Conservation (phyloP, 139 green algal species). For the Chlorella sorokiniana region DNA sequence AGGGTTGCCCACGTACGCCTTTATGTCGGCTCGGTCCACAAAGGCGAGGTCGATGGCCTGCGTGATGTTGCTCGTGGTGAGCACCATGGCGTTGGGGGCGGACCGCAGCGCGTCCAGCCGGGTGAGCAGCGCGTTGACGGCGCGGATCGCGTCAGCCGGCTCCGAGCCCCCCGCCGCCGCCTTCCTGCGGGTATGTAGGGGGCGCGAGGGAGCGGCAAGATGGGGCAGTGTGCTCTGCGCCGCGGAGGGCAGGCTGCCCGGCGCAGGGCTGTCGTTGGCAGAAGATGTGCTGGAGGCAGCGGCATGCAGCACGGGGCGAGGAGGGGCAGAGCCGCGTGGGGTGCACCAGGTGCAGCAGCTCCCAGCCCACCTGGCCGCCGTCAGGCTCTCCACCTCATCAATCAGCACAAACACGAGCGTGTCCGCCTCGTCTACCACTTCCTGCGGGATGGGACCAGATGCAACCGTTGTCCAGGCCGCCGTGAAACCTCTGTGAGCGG, state of each 20-base stretch:
- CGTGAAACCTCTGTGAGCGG: no score
- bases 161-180: conserved; percentile 76
- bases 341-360: not conserved
- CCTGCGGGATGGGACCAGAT: conserved; percentile 21
- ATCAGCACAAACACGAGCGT: conserved; percentile 96
- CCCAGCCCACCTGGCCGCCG: conserved; percentile 68
- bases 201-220: not conserved
- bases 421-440: conserved; percentile 86
- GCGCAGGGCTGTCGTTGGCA: no score
- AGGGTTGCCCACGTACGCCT: conserved; percentile 89
- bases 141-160: conserved; percentile 90
- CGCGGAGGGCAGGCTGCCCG: not conserved
- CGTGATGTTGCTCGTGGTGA: conserved; percentile 91
- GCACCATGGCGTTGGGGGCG: conserved; percentile 89
- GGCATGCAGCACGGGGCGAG: not conserved
- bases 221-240: not conserved
- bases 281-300: no score
- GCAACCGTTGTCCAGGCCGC: not conserved
- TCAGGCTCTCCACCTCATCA: conserved; percentile 90
- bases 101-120: conserved; percentile 85
- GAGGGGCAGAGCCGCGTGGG: not conserved
- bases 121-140: conserved; percentile 97
- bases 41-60: conserved; percentile 90
- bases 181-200: conserved; percentile 40
- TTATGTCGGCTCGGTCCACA: conserved; percentile 98